Conservation (phyloP, 192 early-diverging fungal species). For the Podila verticillata region DNA sequence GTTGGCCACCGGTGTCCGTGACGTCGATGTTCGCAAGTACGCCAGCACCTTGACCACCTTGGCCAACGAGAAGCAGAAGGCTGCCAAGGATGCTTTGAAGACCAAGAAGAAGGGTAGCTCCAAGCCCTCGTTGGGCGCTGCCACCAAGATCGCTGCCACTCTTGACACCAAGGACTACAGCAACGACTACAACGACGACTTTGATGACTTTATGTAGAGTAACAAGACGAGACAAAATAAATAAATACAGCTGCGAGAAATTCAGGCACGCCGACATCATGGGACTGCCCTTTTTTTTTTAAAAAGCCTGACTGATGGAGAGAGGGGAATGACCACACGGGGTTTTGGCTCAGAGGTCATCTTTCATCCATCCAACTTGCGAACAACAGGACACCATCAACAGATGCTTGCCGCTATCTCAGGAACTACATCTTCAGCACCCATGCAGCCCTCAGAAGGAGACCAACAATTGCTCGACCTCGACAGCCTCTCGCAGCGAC, state of each 20-base stretch:
- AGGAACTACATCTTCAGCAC: not conserved
- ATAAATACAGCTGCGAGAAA: not conserved
- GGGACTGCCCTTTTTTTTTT: too few relatives aligned
- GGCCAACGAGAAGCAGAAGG: constrained; percentile 81
- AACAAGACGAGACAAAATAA: not conserved
- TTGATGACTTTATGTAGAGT: constrained; percentile 68
- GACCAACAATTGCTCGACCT: constrained; percentile 36
- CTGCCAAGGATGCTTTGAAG: constrained; percentile 69
- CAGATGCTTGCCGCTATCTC: constrained; percentile 19
- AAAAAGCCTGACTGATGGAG: too few relatives aligned
- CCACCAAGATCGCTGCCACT: constrained; percentile 54
- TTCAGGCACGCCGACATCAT: not conserved
- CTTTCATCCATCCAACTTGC: not conserved
- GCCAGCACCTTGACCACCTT: constrained; percentile 68
- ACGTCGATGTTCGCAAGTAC: constrained; percentile 71
- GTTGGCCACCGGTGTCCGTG: constrained; percentile 62
- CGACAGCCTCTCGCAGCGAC: constrained; percentile 34
- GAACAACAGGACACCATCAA: not conserved
- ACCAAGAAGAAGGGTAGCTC: constrained; percentile 71
- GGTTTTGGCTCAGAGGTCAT: not conserved
- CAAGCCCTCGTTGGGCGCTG: constrained; percentile 49
- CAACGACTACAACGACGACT: constrained; percentile 59
- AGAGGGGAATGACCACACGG: too few relatives aligned
- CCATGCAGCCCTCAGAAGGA: constrained; percentile 3
- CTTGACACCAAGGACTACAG: constrained; percentile 63